Evolutionary conservation across 2,329 filamentous ascomycete genomes (phyloP).

Genomic region (Aureobasidium leucospermi): DNA sequence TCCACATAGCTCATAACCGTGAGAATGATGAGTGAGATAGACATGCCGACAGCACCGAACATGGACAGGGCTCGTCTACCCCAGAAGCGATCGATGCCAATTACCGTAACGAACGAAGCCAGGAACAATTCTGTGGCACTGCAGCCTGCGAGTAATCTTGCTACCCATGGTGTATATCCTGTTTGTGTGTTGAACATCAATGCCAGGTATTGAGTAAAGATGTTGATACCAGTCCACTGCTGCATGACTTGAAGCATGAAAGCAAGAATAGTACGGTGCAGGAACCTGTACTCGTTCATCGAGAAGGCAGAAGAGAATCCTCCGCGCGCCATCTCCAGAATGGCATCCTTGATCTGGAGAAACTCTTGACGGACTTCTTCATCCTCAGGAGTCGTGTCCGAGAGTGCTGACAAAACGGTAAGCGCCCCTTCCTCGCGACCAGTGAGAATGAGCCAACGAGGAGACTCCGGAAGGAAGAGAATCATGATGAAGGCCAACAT

Average conservation of each 20-base stretch:
- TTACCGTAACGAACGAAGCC: conserved; percentile 43
- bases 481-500: conserved; percentile 20
- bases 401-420: conserved; percentile 26
- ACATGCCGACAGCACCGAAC: conserved; percentile 39
- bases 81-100: conserved; percentile 31
- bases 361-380: conserved; percentile 21
- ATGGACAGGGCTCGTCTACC: conserved; percentile 27
- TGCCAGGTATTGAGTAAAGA: conserved; percentile 37
- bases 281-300: conserved; percentile 36
- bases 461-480: conserved; percentile 25
- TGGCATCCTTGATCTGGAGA: conserved; percentile 30
- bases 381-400: conserved; percentile 32
- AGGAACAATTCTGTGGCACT: conserved; percentile 43
- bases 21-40: conserved; percentile 26
- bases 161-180: conserved; percentile 21
- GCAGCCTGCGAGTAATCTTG: conserved; percentile 27
- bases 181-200: conserved; percentile 35
- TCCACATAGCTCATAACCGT: conserved; percentile 32
- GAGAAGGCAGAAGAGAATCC: conserved; percentile 25
- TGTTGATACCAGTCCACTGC: conserved; percentile 32
- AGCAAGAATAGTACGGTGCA: conserved; percentile 37
- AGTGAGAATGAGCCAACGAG: conserved; percentile 29
- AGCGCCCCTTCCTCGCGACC: conserved; percentile 29
- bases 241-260: conserved; percentile 41
- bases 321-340: conserved; percentile 28